Evolutionary conservation across 169 alveolate species (phyloP).

Genomic region (Eimeria zaria): DNA sequence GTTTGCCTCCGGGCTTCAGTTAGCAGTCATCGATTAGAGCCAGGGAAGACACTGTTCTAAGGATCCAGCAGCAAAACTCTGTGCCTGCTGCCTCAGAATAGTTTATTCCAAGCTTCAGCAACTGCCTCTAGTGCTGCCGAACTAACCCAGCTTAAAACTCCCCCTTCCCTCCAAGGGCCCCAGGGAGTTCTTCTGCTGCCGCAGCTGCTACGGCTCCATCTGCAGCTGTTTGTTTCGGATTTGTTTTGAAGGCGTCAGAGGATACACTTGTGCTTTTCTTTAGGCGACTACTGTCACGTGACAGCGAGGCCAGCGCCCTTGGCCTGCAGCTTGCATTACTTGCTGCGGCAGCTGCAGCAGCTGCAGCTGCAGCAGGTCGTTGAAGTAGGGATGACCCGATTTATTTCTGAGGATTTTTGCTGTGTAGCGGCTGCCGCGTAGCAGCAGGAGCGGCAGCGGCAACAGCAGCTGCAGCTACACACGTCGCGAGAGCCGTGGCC

Average conservation of each 20-base stretch:
- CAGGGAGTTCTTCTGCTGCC: neutral
- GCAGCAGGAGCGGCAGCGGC: slow-evolving; percentile 1
- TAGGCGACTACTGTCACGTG: neutral
- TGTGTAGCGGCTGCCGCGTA: slow-evolving; percentile 18
- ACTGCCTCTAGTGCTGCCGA: neutral
- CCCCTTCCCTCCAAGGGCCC: neutral
- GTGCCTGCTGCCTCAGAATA: neutral
- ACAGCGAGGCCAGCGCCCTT: neutral
- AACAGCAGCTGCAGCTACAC: neutral
- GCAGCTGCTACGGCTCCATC: neutral
- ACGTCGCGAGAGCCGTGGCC: neutral
- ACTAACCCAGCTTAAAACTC: neutral
- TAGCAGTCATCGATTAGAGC: neutral
- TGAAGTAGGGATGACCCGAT: neutral
- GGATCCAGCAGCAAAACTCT: neutral
- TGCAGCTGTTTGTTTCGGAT: neutral
- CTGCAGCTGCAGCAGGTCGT: neutral
- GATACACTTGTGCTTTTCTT: neutral
- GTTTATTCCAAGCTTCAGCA: neutral
- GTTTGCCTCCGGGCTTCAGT: neutral
- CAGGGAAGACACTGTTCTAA: neutral
- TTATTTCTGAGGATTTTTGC: neutral
- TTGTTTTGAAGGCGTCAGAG: neutral
- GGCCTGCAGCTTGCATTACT: neutral
- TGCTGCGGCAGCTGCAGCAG: neutral